phyloP scores from a whole-genome alignment of 2,329 filamentous ascomycete species.

The Byssoonygena ceratinophila region DNA sequence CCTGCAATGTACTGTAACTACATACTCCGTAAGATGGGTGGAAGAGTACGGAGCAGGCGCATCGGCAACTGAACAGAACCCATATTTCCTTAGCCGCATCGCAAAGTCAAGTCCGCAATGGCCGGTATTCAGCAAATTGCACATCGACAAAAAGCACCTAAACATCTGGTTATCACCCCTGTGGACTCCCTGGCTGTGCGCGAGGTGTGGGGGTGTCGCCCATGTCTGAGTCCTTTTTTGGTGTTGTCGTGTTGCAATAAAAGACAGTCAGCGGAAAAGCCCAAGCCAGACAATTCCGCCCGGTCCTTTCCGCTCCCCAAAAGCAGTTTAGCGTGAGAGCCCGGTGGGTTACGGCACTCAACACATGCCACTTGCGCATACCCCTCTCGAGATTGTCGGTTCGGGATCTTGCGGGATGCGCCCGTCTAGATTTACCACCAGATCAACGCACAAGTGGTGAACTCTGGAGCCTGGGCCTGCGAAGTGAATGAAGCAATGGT shows the following conservation, averaged over 20 bases:
- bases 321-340: neutral
- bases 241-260: neutral
- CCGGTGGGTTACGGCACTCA: neutral
- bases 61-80: neutral
- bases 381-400: too few relatives aligned
- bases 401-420: too few relatives aligned
- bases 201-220: neutral
- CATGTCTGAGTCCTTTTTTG: neutral
- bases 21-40: neutral
- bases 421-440: too few relatives aligned
- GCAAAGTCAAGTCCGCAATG: neutral
- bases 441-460: too few relatives aligned
- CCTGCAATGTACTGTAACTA: too few relatives aligned
- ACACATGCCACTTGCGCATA: neutral
- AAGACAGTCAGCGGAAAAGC: constrained; percentile 3
- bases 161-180: too few relatives aligned
- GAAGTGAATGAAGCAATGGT: too few relatives aligned
- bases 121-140: too few relatives aligned
- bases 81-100: neutral
- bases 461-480: too few relatives aligned
- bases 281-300: constrained; percentile 9
- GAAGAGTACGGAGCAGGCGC: too few relatives aligned
- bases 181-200: too few relatives aligned
- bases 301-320: constrained; percentile 12
- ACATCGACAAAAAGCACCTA: too few relatives aligned